Conservation (phyloP, 306 rosid genomes). For the Lathyrus tuberosus region DNA sequence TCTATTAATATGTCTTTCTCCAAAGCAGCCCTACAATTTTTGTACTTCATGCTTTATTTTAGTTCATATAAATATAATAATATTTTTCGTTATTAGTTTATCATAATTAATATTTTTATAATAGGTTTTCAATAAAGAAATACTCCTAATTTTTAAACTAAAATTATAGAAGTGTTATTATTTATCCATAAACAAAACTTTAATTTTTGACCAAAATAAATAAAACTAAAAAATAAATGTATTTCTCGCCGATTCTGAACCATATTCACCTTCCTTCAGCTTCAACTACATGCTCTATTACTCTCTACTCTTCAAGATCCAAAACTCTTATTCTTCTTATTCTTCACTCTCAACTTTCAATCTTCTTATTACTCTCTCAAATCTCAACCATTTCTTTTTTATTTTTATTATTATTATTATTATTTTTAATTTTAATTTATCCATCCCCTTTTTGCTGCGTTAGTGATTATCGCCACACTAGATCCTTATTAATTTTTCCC, state of each 20-base stretch:
- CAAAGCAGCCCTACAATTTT: too few species aligned
- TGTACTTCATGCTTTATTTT: too few species aligned
- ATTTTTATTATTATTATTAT: neutral
- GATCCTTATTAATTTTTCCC: conserved; percentile 49
- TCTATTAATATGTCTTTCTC: too few species aligned
- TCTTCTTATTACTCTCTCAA: neutral
- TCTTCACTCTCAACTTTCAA: neutral
- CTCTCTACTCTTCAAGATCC: neutral
- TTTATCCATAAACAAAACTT: neutral
- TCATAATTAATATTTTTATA: too few species aligned
- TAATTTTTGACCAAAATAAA: neutral
- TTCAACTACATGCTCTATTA: neutral
- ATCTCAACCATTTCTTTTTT: conserved; percentile 10
- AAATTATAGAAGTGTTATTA: too few species aligned
- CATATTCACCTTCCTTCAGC: neutral
- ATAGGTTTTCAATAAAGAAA: too few species aligned
- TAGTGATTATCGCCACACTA: conserved; percentile 58
- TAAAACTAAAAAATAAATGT: neutral
- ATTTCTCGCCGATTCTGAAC: neutral
- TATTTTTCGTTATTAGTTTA: too few species aligned
- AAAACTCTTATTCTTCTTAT: neutral
- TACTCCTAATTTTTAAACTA: too few species aligned
- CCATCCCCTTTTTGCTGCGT: conserved; percentile 26
- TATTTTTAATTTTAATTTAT: neutral
- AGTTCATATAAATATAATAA: too few species aligned